Evolutionary conservation across 257 asterid genomes (phyloP).

Genomic region (Fraxinus quadrangulata): DNA sequence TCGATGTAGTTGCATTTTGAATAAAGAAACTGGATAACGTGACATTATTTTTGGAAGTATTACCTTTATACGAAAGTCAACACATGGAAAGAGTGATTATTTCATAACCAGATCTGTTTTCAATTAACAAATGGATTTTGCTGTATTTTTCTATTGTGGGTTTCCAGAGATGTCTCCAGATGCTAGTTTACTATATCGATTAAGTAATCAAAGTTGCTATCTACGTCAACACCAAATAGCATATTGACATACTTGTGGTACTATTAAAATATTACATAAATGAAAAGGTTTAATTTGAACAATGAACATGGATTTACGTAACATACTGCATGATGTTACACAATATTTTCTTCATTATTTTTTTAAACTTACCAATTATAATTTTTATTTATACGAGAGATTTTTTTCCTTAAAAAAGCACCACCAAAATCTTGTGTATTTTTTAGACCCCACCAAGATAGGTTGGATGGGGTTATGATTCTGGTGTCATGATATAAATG

Average conservation of each 20-base stretch:
- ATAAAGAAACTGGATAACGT: background rate
- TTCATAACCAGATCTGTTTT: background rate
- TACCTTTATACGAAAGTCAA: background rate
- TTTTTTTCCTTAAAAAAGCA: too few relatives aligned
- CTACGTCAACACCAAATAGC: too few relatives aligned
- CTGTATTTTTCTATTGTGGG: background rate
- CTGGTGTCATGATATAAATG: too few relatives aligned
- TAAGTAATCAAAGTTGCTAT: background rate
- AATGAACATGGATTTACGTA: too few relatives aligned
- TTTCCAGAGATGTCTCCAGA: background rate
- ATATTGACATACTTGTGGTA: background rate
- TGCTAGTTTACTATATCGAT: background rate
- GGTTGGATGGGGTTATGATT: too few relatives aligned
- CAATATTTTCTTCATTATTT: too few relatives aligned
- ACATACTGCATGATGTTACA: too few relatives aligned
- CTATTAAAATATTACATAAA: background rate
- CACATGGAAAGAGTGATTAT: background rate
- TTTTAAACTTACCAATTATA: too few relatives aligned
- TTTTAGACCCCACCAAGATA: too few relatives aligned
- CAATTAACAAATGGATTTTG: background rate
- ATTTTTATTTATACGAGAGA: too few relatives aligned
- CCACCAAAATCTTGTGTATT: too few relatives aligned
- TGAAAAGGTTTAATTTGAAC: too few relatives aligned
- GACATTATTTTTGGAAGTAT: background rate
- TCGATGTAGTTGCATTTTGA: background rate